These are phyloP conservation scores for Cystobasidiopsis lactophilus DNA, from an alignment of 768 basidiomycete genomes.

Conservation along the genomic window DNA sequence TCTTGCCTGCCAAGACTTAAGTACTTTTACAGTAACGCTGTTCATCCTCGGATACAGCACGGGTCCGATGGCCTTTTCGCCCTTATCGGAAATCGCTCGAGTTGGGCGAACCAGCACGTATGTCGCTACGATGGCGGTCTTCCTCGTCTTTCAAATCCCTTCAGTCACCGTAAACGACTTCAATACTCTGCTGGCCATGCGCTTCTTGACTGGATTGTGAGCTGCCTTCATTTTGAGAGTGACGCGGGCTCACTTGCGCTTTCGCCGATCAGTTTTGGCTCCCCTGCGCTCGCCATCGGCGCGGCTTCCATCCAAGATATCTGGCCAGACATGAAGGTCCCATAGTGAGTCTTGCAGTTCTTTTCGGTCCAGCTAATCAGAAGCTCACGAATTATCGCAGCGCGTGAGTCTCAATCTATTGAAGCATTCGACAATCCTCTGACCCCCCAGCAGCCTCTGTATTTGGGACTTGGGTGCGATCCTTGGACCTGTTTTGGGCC, in stretches of 20 bases:
- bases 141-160: constrained; percentile 22
- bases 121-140: constrained; percentile 21
- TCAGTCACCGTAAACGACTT: constrained; percentile 16
- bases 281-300: constrained; percentile 25
- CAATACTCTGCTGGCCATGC: not conserved
- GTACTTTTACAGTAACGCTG: too few species aligned
- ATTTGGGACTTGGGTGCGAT: too few species aligned
- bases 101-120: constrained; percentile 25
- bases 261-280: too few species aligned
- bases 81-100: constrained; percentile 22
- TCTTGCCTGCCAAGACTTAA: too few species aligned
- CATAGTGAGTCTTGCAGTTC: constrained; percentile 21
- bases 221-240: too few species aligned
- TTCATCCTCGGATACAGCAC: too few species aligned
- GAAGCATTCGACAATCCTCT: too few species aligned
- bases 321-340: constrained; percentile 19
- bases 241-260: too few species aligned
- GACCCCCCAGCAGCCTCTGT: too few species aligned
- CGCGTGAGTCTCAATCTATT: too few species aligned
- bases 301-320: constrained; percentile 21
- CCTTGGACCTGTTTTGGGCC: constrained; percentile 20
- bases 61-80: constrained; percentile 1
- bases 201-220: constrained; percentile 20
- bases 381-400: too few species aligned
- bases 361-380: constrained; percentile 18